Base-by-base conservation (phyloP, 495 filamentous ascomycete species). In the Penicillium robsamsonii region DNA sequence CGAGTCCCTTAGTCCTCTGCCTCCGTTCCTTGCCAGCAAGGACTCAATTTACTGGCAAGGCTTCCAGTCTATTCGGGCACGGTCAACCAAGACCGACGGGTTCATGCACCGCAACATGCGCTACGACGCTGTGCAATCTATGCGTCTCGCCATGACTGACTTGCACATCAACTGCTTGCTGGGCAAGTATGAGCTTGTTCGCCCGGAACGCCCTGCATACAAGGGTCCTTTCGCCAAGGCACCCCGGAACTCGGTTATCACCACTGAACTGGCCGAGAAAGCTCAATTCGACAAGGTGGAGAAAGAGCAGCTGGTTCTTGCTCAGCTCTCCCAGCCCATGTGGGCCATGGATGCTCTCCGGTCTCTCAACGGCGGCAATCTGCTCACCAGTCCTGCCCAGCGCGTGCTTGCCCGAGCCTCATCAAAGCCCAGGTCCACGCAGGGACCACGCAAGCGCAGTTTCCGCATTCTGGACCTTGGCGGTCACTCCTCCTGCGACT, bases 1-100 rank as follows among this genome's bases (percentile, higher is more conserved):
- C 15, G 67, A 78, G 30, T 64, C 68, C 44, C 69, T 63, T 30
- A 76, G 68, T 33, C 68, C 63, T 22, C 47, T 35, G 13, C 70
- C 69, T n/a, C 55, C 70, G 24, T 44, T 61, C 50, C 77, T 61
- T 44, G 68, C 65, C 68, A 78, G 64, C 76, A 74, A 85, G 64
- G 90, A 95, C 62, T 87, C 87, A 1, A 89, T 92, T n/a, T 96
- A 94, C 68, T 92, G 93, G 79, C 86, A 90, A 57, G 91, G 91
- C 25, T 97, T 96, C 69, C 85, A 89, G 57, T 84, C 87, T 43
- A 76, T 87, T 43, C 73, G 83, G 43, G 78, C 83, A 31, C 77
- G 76, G 41, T 81, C 81, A 25, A 79, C 75, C 53, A 74, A 77
- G 48, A 73, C 66, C n/a, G 94, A 97, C 68, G 82, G 85, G 12